phyloP scores from a whole-genome alignment of 192 early-diverging fungal species.

The Backusella morwellensis region DNA sequence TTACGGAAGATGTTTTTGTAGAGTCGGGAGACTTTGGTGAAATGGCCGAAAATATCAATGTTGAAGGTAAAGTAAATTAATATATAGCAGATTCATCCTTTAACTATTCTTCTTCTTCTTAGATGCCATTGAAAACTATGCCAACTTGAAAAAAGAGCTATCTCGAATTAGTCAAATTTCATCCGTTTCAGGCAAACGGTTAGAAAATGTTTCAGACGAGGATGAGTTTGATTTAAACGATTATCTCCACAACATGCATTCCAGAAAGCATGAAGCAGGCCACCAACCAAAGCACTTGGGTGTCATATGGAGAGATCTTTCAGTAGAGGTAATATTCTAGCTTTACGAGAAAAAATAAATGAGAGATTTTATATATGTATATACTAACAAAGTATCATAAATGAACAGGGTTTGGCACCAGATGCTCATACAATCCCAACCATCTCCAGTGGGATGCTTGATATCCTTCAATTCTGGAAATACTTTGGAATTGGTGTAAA shows the following conservation, averaged over 20 bases:
- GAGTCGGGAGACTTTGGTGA: background rate
- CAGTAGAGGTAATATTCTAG: slow-evolving; percentile 13
- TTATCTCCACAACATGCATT: slow-evolving; percentile 14
- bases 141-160: slow-evolving; percentile 23
- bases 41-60: background rate
- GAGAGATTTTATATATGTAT: too few relatives aligned
- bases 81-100: too few relatives aligned
- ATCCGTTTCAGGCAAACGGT: slow-evolving; percentile 3
- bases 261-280: background rate
- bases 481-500: slow-evolving; percentile 14
- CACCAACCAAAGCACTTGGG: slow-evolving; percentile 15
- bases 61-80: background rate
- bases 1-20: background rate
- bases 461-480: background rate
- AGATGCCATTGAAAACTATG: slow-evolving; percentile 24
- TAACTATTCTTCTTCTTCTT: background rate
- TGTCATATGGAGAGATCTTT: slow-evolving; percentile 27
- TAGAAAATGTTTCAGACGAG: slow-evolving; percentile 8
- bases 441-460: background rate
- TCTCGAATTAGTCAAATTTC: slow-evolving; percentile 18
- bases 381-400: too few relatives aligned
- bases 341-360: background rate
- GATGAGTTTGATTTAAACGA: slow-evolving; percentile 27
- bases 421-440: slow-evolving; percentile 27
- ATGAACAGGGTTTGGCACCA: slow-evolving; percentile 16